Percentiles rank a stretch among this genome's conserved stretches.
phyloP scores from a whole-genome alignment of 73 alveolate genomes.

The Tetrahymena elliotti region DNA sequence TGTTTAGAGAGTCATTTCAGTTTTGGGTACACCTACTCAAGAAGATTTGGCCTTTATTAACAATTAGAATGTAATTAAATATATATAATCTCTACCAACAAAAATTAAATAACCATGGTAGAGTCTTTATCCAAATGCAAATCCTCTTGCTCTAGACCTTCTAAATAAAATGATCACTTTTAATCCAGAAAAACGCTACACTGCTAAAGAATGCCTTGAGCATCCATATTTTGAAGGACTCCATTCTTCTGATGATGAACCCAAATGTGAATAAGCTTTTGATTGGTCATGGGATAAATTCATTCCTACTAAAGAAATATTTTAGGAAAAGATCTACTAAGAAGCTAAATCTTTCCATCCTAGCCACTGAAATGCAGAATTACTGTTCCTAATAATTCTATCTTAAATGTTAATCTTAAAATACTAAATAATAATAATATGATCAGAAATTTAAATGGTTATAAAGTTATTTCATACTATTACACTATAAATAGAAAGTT shows the following conservation, averaged over 20 bases:
- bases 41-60: slow-evolving; percentile 21
- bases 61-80: neutral
- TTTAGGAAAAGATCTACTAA: slow-evolving; percentile 69
- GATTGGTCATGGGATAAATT: slow-evolving; percentile 83
- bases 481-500: neutral
- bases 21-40: neutral
- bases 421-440: neutral
- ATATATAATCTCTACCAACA: neutral
- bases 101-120: neutral
- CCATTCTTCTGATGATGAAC: neutral
- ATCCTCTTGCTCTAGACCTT: neutral
- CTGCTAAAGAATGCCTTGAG: neutral
- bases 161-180: neutral
- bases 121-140: neutral
- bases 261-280: neutral
- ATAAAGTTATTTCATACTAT: neutral
- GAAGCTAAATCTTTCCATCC: slow-evolving; percentile 71
- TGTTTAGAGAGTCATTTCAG: slow-evolving; percentile 72
- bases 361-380: neutral
- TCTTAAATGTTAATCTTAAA: neutral
- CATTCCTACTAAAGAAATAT: slow-evolving; percentile 71
- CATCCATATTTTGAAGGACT: slow-evolving; percentile 14
- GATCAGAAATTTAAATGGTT: neutral
- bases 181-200: neutral
- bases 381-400: neutral